Evolutionary conservation across 495 filamentous ascomycete species (phyloP), one percentile per base, ranked within the genome.

Genomic region (Tuber indicum): DNA sequence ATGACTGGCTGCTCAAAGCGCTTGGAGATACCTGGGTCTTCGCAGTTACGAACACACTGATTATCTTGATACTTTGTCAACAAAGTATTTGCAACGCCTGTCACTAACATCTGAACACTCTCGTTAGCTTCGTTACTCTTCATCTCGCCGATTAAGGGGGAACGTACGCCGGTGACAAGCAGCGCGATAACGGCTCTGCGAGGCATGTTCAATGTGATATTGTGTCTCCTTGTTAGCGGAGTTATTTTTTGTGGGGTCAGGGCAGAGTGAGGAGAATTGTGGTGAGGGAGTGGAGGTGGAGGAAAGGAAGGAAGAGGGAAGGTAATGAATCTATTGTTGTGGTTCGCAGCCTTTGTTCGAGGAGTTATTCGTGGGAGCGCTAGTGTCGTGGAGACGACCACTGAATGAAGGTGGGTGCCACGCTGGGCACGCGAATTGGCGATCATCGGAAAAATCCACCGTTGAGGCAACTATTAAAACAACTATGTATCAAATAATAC

Each of bases 21-120:
- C 73, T 91, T 89, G 45, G 86, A 88, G n/a, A 90, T 90, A 84
- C 97, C 86, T 10, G 89, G 86, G 72, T 91, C 89, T 76, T 94
- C 90, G 86, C 96, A 99, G 86, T 98, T 89, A 72, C 91, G 88
- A 26, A 99, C 92, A 86, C 96, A 99, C 91, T 96, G 92, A 88
- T 96, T 94, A 85, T 99, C 96, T 93, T 99, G 96, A 80, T 94
- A 97, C 80, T 99, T 99, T 79, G 96, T 97, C 81, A 99, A 87
- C 75, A 99, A 90, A 3, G 96, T 99, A 83, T 99, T 99, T 88
- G 94, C 97, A 72, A 98, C 94, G 62, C 96, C 96, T 44, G 91
- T 93, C 82, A 91, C 74, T 69, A 83, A 81, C 81, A 83, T 83
- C 81, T 83, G 72, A 39, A 70, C 49, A 72, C 47, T 62, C 3